Conservation (phyloP, 768 basidiomycete genomes). For the Lyophyllum decastes region DNA sequence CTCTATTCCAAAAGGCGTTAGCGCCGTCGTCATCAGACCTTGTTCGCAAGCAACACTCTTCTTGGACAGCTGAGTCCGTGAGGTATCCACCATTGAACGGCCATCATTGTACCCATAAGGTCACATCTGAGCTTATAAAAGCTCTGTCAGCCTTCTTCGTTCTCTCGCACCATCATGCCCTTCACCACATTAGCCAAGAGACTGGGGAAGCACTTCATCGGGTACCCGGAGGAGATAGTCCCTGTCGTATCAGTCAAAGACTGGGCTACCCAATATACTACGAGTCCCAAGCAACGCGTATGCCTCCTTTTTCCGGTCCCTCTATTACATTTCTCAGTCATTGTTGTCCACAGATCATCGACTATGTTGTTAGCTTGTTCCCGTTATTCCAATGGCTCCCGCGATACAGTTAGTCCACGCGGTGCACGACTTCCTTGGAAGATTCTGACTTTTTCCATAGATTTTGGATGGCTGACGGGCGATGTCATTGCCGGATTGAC, state of each 20-base stretch:
- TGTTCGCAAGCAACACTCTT: background rate
- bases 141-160: background rate
- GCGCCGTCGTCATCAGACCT: background rate
- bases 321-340: background rate
- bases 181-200: constrained; percentile 38
- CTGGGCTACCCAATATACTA: constrained; percentile 44
- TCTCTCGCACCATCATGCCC: constrained; percentile 15
- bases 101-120: background rate
- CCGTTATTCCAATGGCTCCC: constrained; percentile 86
- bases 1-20: background rate
- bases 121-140: constrained; percentile 3
- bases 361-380: constrained; percentile 76
- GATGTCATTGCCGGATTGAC: constrained; percentile 91
- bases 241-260: constrained; percentile 61
- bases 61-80: background rate
- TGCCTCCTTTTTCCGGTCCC: constrained; percentile 19
- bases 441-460: constrained; percentile 32
- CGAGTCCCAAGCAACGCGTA: constrained; percentile 54
- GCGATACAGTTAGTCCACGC: constrained; percentile 69
- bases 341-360: constrained; percentile 41
- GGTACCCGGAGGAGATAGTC: constrained; percentile 58
- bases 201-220: constrained; percentile 58
- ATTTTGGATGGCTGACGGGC: constrained; percentile 78
- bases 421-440: background rate
- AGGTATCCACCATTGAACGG: background rate